phyloP scores from a whole-genome alignment of 2,329 filamentous ascomycete genomes.

The Fusarium setosum region DNA sequence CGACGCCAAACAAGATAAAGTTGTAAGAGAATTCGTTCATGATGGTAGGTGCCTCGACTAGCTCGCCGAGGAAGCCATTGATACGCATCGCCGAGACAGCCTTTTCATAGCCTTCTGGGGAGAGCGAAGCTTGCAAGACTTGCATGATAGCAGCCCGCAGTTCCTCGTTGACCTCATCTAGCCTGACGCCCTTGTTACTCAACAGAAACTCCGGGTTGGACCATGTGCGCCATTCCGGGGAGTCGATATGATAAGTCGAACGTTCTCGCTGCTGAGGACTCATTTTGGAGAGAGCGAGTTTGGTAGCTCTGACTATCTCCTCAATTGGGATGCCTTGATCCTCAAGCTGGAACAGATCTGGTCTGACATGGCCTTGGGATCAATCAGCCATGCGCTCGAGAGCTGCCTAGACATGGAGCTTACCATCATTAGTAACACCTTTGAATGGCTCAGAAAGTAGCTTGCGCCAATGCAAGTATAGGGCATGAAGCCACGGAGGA shows the following conservation, averaged over 20 bases:
- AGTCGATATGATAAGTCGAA: conserved; percentile 72
- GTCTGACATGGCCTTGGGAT: conserved; percentile 58
- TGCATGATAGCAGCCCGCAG: conserved; percentile 62
- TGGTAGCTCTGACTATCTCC: conserved; percentile 63
- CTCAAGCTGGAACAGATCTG: conserved; percentile 66
- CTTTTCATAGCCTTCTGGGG: conserved; percentile 77
- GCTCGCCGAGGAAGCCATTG: conserved; percentile 79
- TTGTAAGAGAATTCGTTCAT: conserved; percentile 85
- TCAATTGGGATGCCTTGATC: conserved; percentile 73
- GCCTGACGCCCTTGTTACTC: conserved; percentile 74
- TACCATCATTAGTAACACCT: conserved; percentile 77
- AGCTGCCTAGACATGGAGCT: conserved; percentile 6
- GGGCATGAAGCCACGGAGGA: conserved; percentile 74
- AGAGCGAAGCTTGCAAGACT: conserved; percentile 69
- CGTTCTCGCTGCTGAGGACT: conserved; percentile 55
- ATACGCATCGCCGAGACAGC: conserved; percentile 77
- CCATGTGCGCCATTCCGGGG: conserved; percentile 77
- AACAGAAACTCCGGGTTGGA: conserved; percentile 81
- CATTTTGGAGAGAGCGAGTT: conserved; percentile 60
- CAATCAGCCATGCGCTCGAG: conserved; percentile 13
- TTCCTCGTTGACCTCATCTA: conserved; percentile 66
- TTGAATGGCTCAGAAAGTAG: conserved; percentile 75
- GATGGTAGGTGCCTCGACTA: conserved; percentile 69
- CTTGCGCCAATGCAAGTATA: conserved; percentile 69
- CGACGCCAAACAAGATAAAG: conserved; percentile 73